These are phyloP conservation scores for Amanita polypyramis DNA, from an alignment of 768 basidiomycete genomes.

Conservation along the genomic window DNA sequence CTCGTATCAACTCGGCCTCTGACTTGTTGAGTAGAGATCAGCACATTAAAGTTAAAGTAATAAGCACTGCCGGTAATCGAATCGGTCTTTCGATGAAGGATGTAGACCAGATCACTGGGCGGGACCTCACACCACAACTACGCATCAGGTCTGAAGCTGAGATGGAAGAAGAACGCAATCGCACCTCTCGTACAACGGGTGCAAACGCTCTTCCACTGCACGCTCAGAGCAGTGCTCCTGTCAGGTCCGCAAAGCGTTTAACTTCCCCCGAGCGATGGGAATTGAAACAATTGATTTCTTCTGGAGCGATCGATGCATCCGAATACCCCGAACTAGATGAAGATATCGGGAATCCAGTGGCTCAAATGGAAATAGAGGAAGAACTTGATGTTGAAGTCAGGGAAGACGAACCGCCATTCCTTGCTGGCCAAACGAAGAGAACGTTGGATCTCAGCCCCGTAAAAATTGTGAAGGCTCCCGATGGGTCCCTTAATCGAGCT, in stretches of 20 bases:
- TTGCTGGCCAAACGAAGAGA: slow-evolving; percentile 92
- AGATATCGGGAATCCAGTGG: slow-evolving; percentile 65
- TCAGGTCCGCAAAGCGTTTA: slow-evolving; percentile 77
- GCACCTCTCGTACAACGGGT: slow-evolving; percentile 60
- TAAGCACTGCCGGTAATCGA: slow-evolving; percentile 79
- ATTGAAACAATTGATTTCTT: slow-evolving; percentile 97
- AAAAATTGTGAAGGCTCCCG: slow-evolving; percentile 97
- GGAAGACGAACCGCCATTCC: slow-evolving; percentile 94
- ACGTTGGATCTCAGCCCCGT: slow-evolving; percentile 94
- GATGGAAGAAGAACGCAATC: slow-evolving; percentile 68
- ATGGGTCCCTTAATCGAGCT: slow-evolving; percentile 92
- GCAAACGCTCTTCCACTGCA: slow-evolving; percentile 80
- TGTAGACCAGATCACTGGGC: slow-evolving; percentile 84
- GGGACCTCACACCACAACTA: slow-evolving; percentile 89
- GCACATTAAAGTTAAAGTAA: slow-evolving; percentile 89
- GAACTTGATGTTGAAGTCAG: slow-evolving; percentile 95
- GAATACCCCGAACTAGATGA: slow-evolving; percentile 94
- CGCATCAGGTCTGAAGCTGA: slow-evolving; percentile 93
- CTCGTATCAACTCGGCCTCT: slow-evolving; percentile 75
- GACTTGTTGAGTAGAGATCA: slow-evolving; percentile 84
- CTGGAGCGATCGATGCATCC: slow-evolving; percentile 82
- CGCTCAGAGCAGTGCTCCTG: slow-evolving; percentile 40
- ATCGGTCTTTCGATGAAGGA: slow-evolving; percentile 95
- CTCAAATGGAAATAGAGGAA: slow-evolving; percentile 84
- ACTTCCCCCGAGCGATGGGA: slow-evolving; percentile 99